Base-by-base conservation (phyloP, 2,329 filamentous ascomycete genomes). In the Rhynchosporium graminicola region DNA sequence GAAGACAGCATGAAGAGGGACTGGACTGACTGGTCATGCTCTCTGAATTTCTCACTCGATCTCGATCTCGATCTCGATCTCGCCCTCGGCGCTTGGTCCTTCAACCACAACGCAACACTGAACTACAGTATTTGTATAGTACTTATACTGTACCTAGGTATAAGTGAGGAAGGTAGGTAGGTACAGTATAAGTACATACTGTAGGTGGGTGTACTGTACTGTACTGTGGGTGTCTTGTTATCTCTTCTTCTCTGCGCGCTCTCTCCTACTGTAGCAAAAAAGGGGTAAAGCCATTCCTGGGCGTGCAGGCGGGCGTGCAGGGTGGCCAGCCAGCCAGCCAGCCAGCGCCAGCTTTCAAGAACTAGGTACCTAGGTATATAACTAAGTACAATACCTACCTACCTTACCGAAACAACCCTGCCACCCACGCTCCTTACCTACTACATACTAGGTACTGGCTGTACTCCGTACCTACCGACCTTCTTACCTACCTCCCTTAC, bases 281-380 rank as follows among this genome's bases (percentile, higher is more conserved):
- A 54, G 51, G 51, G 51, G 51, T 54, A 54, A 54, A 33, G 51
- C 51, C 40, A 54, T 28, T 40, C 15, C 51, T 29, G 38, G 50
- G 33, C 33, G 15, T 38, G 50, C 33, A 43, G 42, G 20, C 1
- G 20, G 36, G 7, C 7, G 7, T 40, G 12, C 40, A 43, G 10
- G 10, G 40, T 4, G 13, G 10, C 4, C 40, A 4, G 4, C n/a
- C 20, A 9, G n/a, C 43, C 43, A 20, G n/a, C 20, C 43, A 46
- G 43, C 43, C 20, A 3, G 43, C 40, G 7, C 40, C 40, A 13
- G 40, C 10, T n/a, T 43, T 12, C 40, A 10, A n/a, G 40, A 36
- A 36, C 33, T 2, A 36, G 20, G 20, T 20, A 20, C 20, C 20
- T 20, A 20, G 20, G 20, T 20, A n/a, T n/a, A n/a, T n/a, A n/a